Evolutionary conservation across 345 rosid species (phyloP), one percentile per base, ranked within the genome.

Genomic region (thale cress (Arabidopsis thaliana)): DNA sequence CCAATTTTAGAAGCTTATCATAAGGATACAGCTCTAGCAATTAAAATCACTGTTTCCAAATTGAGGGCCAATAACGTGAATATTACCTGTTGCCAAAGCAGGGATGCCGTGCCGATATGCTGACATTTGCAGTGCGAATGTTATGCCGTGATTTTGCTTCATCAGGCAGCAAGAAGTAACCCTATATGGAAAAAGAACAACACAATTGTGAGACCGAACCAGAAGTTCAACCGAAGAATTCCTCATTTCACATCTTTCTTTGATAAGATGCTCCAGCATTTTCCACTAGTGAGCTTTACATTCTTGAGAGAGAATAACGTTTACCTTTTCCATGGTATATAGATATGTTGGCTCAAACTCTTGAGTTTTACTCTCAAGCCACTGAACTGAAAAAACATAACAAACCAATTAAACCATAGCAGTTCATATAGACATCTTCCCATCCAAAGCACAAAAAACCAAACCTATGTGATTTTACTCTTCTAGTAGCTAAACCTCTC

Each of bases 71-170:
- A 67, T 60, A 60, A 46, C 4, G 72, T 67, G 50, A 48, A 7
- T 23, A 55, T 42, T 81, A 96, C 98, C 99, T 93, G 93, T 96
- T 96, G 32, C 98, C 99, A 82, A 96, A 96, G 86, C 96, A 96
- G 59, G 97, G 84, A 85, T 96, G 93, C 55, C 86, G 85, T 82
- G 96, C 96, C 44, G 97, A 88, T 85, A 96, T 82, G 85, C 93
- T 93, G 65, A 90, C 82, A 80, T 96, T 96, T 56, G 80, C 81
- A 52, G 98, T 96, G 34, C 67, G 85, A 68, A 95, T 89, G 71
- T 89, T 89, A 87, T 95, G 99, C 56, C 80, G 88, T 80, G 86
- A 81, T 79, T 82, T 95, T 4, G 96, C 94, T 63, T 82, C 92
- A 80, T 93, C 99, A 51, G 98, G 94, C 48, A 96, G 89, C 85